Base-by-base conservation (phyloP, 164 flowering plant species). In the Nymphaea thermarum region DNA sequence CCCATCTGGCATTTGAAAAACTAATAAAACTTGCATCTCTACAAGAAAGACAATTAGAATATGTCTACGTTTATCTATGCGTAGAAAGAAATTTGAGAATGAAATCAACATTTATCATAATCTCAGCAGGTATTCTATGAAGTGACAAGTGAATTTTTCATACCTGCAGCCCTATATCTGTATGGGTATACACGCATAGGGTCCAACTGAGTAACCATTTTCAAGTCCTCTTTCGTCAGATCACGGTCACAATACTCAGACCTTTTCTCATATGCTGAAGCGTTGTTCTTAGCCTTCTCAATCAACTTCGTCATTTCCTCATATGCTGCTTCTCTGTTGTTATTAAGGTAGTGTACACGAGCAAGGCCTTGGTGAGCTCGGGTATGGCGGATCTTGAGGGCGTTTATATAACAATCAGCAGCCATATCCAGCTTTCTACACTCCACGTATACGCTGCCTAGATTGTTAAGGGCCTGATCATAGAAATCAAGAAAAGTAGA, bases 291-390 rank as follows among this genome's bases (percentile, higher is more conserved):
- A 14, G 97, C 99, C 82, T 88, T 94, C 65, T 84, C 88, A 61
- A 94, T 94, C 74, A 94, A 84, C 77, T 83, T 82, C 6, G 97
- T 88, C 97, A 94, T 94, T 78, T 94, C 97, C 14, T 83, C 84
- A 62, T 88, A 94, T 3, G 99, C 99, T 65, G 93, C 93, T 67
- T 71, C 71, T 68, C 80, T 84, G 44, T 91, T 89, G 68, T 85
- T 84, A 73, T 79, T 81, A 8, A 94, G 87, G 76, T 63, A 90
- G 82, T 88, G 88, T 36, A 94, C 99, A 64, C 99, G 86, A 44
- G 99, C 99, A 74, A 94, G 88, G 55, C 99, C 99, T 72, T 94
- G 99, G 79, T 94, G 99, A 15, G 97, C 99, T 69, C 97, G 82
- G 17, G 97, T 94, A 60, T 94, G 99, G 74, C 92, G 77, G 70